These are phyloP conservation scores for Calonectria naviculata DNA, from an alignment of 2,329 filamentous ascomycete species.

Conservation along the genomic window DNA sequence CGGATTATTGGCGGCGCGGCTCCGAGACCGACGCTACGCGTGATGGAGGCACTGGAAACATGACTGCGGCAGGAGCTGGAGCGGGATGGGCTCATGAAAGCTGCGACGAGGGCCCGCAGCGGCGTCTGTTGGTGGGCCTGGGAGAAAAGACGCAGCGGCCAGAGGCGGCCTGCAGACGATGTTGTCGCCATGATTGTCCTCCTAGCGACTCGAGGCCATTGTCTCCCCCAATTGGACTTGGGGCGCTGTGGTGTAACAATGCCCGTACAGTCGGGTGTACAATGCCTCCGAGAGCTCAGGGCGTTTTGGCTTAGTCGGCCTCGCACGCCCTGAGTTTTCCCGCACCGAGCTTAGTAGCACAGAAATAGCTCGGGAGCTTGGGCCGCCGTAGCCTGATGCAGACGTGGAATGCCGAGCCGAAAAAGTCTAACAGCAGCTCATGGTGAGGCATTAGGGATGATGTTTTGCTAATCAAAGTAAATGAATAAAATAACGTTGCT, in stretches of 20 bases:
- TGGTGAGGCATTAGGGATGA: too few species aligned
- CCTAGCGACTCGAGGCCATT: background rate
- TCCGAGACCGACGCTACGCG: background rate
- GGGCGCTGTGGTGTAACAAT: background rate
- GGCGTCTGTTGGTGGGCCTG: background rate
- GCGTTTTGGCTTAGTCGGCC: background rate
- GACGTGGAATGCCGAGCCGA: too few species aligned
- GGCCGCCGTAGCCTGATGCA: background rate
- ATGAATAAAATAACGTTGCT: too few species aligned
- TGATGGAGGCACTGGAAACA: background rate
- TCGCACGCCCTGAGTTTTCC: background rate
- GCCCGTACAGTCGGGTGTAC: background rate
- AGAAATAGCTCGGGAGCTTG: background rate
- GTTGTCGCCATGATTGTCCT: background rate
- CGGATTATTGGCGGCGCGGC: constrained; percentile 34
- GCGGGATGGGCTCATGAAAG: background rate
- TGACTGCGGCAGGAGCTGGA: background rate
- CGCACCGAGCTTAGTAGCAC: background rate
- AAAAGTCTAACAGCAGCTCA: too few species aligned
- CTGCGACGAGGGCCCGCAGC: background rate
- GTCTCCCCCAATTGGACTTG: background rate
- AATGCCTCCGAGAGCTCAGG: background rate
- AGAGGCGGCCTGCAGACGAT: background rate
- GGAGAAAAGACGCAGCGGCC: constrained; percentile 10
- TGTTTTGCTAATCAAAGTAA: too few species aligned